phyloP scores from a whole-genome alignment of 345 rosid species.

The Moringa oleifera region DNA sequence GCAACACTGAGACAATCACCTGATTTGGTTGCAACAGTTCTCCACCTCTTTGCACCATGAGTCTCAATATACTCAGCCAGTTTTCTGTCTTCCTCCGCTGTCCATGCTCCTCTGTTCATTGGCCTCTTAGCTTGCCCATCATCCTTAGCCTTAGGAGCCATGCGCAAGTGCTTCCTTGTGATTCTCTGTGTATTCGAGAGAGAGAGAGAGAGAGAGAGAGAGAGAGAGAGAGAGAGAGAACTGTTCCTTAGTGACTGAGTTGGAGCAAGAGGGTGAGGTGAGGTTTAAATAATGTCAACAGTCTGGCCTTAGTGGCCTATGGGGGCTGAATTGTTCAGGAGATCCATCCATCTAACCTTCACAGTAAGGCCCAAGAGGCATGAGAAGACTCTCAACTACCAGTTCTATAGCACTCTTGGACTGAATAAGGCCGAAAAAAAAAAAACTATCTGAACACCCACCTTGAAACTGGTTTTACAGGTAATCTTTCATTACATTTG shows the following conservation, averaged over 20 bases:
- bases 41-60: conserved; percentile 62
- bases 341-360: conserved; percentile 42
- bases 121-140: conserved; percentile 22
- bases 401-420: conserved; percentile 1
- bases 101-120: conserved; percentile 54
- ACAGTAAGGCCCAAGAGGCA: background rate
- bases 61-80: conserved; percentile 41
- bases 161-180: too few species aligned
- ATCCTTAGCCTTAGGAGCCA: conserved; percentile 42
- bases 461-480: too few species aligned
- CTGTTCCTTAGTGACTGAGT: background rate
- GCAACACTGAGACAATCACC: conserved; percentile 20
- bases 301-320: background rate
- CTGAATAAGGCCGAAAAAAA: conserved; percentile 11
- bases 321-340: conserved; percentile 12
- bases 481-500: too few species aligned
- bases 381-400: conserved; percentile 27
- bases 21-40: conserved; percentile 42
- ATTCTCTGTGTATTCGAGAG: too few species aligned
- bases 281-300: conserved; percentile 4
- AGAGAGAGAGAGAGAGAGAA: background rate
- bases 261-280: background rate
- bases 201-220: too few species aligned
- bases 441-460: too few species aligned
- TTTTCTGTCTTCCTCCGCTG: conserved; percentile 52